A percentile compares a stretch with the other conserved stretches of the same genome.
These are phyloP conservation scores for Colletotrichum cordylinicola DNA, from an alignment of 2,329 filamentous ascomycete species.

Conservation along the genomic window DNA sequence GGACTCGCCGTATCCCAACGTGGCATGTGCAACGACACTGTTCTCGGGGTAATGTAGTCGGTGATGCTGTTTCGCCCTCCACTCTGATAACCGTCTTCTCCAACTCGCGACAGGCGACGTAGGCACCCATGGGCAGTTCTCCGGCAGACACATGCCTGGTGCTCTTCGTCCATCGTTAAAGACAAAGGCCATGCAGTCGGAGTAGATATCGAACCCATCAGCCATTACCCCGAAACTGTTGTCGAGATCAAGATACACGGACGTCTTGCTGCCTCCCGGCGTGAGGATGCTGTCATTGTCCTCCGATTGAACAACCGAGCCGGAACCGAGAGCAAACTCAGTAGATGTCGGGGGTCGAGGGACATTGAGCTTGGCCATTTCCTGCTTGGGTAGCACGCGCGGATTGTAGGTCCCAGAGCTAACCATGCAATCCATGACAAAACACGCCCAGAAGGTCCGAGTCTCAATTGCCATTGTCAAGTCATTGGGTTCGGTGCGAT, in stretches of 20 bases:
- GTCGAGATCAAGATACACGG: conserved; percentile 28
- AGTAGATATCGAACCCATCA: conserved; percentile 49
- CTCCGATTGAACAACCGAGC: background rate
- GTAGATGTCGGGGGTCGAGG: conserved; percentile 22
- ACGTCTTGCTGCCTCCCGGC: background rate
- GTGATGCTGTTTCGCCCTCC: conserved; percentile 39
- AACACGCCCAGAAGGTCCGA: conserved; percentile 50
- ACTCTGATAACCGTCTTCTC: conserved; percentile 33
- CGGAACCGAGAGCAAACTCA: conserved; percentile 1
- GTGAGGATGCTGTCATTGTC: conserved; percentile 20
- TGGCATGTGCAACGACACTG: conserved; percentile 42
- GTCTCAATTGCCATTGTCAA: conserved; percentile 37
- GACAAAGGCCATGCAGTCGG: conserved; percentile 44
- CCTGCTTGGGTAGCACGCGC: conserved; percentile 38
- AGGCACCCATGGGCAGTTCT: conserved; percentile 45
- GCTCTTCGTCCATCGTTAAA: conserved; percentile 47
- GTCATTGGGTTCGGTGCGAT: conserved; percentile 23
- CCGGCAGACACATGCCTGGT: conserved; percentile 40
- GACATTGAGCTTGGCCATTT: conserved; percentile 38
- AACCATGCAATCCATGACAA: conserved; percentile 50
- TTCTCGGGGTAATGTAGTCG: conserved; percentile 41
- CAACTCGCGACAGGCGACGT: conserved; percentile 39
- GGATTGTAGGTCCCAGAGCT: conserved; percentile 46
- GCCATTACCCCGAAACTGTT: conserved; percentile 41
- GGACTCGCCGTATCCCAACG: conserved; percentile 43